These are phyloP conservation scores for Zizania palustris DNA, from an alignment of 202 grass and related monocot genomes.

Conservation along the genomic window DNA sequence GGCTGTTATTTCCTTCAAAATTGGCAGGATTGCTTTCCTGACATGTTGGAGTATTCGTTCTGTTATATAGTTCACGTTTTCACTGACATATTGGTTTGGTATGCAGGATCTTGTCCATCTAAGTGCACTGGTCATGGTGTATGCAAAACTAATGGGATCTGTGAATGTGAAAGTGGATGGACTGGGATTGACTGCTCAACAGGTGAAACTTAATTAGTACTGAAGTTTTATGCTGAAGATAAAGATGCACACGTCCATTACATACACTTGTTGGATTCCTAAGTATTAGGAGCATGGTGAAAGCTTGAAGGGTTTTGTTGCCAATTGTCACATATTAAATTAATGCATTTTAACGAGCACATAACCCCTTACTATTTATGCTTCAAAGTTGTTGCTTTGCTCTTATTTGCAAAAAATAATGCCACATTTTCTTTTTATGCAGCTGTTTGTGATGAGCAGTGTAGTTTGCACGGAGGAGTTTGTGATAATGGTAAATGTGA, in stretches of 20 bases:
- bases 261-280: slow-evolving; percentile 14
- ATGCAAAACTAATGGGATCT: slow-evolving; percentile 80
- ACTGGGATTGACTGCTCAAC: slow-evolving; percentile 98
- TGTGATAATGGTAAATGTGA: slow-evolving; percentile 98
- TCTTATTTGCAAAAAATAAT: slow-evolving; percentile 31
- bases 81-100: slow-evolving; percentile 38
- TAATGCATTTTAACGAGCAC: slow-evolving; percentile 20
- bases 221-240: slow-evolving; percentile 21
- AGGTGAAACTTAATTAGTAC: slow-evolving; percentile 47
- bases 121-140: slow-evolving; percentile 73
- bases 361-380: background rate
- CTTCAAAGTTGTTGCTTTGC: slow-evolving; percentile 8
- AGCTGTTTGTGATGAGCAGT: slow-evolving; percentile 97
- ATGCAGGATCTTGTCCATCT: slow-evolving; percentile 78
- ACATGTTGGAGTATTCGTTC: slow-evolving; percentile 28
- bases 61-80: slow-evolving; percentile 22
- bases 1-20: background rate
- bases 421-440: slow-evolving; percentile 46
- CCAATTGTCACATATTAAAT: background rate
- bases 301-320: slow-evolving; percentile 22
- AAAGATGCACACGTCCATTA: slow-evolving; percentile 17
- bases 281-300: slow-evolving; percentile 25
- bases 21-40: background rate
- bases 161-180: slow-evolving; percentile 80
- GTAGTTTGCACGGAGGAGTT: slow-evolving; percentile 98